phyloP scores from a whole-genome alignment of 140 eudicot genomes.

The Stevia rebaudiana region DNA sequence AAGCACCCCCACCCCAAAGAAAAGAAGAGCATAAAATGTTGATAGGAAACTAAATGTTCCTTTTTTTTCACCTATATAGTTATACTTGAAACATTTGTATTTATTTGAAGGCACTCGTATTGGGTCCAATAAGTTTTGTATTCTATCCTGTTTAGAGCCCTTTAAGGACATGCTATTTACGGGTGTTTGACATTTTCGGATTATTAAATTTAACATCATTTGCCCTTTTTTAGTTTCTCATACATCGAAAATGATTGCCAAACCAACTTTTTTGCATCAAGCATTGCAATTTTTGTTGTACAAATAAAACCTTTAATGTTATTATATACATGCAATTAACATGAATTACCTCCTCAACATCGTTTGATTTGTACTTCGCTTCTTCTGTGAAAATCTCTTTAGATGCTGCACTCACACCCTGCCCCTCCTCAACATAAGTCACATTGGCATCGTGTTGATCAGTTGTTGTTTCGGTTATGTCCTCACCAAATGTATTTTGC shows the following conservation, averaged over 20 bases:
- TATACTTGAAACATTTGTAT: background rate
- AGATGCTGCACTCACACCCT: background rate
- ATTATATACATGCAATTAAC: background rate
- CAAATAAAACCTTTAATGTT: background rate
- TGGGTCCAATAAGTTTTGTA: background rate
- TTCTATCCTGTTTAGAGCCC: background rate
- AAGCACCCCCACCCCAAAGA: background rate
- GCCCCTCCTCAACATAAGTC: constrained; percentile 18
- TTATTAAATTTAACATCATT: background rate
- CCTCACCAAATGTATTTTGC: background rate
- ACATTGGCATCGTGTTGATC: constrained; percentile 5
- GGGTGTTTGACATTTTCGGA: background rate
- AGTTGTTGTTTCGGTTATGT: background rate
- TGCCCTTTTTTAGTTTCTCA: background rate
- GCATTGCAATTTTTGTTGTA: constrained; percentile 4
- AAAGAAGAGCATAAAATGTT: background rate
- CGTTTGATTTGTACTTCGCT: constrained; percentile 14
- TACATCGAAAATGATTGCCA: background rate
- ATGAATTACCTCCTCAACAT: constrained; percentile 12
- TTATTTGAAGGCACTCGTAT: background rate
- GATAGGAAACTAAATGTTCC: background rate
- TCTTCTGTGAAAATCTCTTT: constrained; percentile 16
- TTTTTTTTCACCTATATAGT: background rate
- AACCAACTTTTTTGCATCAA: background rate
- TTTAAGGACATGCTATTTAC: background rate